Percentiles rank a stretch among this genome's conserved stretches.
These are phyloP conservation scores for Mangifera indica DNA, from an alignment of 345 rosid genomes.

Conservation along the genomic window DNA sequence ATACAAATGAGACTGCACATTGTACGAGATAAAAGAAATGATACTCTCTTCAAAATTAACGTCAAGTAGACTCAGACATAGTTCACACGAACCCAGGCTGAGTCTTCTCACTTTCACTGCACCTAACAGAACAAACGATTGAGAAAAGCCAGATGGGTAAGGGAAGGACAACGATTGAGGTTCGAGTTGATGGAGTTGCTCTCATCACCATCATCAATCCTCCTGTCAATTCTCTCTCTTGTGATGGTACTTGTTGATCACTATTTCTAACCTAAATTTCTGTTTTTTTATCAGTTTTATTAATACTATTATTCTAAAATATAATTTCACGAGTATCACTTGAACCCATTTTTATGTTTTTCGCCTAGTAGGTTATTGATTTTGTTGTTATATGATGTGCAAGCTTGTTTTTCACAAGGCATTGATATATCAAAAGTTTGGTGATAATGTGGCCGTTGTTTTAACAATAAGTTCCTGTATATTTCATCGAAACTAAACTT, in stretches of 20 bases:
- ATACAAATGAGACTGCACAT: too few relatives aligned
- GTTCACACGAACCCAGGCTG: too few relatives aligned
- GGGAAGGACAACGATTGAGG: constrained; percentile 69
- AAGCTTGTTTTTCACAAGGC: neutral
- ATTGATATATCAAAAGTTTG: neutral
- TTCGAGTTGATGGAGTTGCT: constrained; percentile 88
- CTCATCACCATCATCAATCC: constrained; percentile 80
- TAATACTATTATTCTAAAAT: too few relatives aligned
- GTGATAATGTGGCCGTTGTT: neutral
- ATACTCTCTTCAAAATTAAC: too few relatives aligned
- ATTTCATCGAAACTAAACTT: neutral
- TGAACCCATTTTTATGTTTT: neutral
- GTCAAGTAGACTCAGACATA: too few relatives aligned
- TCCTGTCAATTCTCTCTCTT: constrained; percentile 87
- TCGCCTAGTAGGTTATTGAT: too few relatives aligned
- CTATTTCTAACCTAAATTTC: neutral
- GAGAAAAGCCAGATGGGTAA: constrained; percentile 30
- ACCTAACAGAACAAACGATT: too few relatives aligned
- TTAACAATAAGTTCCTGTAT: too few relatives aligned
- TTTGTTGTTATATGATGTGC: neutral
- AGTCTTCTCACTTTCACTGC: too few relatives aligned
- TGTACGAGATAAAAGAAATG: too few relatives aligned
- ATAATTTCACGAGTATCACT: neutral
- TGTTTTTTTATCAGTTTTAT: neutral
- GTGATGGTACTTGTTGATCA: constrained; percentile 48